These are phyloP conservation scores for Oleoguttula mirabilis DNA, from an alignment of 495 filamentous ascomycete genomes.

Conservation along the genomic window DNA sequence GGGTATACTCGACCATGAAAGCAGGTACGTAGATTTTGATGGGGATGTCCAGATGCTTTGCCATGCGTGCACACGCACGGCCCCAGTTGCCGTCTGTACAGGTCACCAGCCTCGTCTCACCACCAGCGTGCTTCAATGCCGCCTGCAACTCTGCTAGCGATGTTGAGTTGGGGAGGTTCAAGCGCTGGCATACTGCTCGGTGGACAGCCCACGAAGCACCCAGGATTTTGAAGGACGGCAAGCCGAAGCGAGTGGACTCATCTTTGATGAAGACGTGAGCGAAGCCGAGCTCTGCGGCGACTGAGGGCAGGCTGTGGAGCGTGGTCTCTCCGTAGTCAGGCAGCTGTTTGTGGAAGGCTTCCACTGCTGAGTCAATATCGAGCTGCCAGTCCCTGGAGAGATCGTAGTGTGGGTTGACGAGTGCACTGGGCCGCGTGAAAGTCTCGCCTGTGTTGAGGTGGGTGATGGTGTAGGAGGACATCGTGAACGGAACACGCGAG, in stretches of 20 bases:
- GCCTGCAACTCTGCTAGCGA: slow-evolving; percentile 31
- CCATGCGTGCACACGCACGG: slow-evolving; percentile 55
- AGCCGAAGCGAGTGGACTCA: slow-evolving; percentile 33
- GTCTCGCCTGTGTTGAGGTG: slow-evolving; percentile 9
- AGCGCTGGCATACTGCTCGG: slow-evolving; percentile 37
- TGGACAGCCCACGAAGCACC: slow-evolving; percentile 64
- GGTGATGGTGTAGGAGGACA: slow-evolving; percentile 8
- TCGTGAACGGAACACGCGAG: no score
- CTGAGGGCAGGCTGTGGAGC: slow-evolving; percentile 37
- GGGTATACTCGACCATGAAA: slow-evolving; percentile 40
- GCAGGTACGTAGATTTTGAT: slow-evolving; percentile 45
- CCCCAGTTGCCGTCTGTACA: slow-evolving; percentile 66
- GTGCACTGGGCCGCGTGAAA: background rate
- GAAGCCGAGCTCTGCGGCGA: slow-evolving; percentile 47
- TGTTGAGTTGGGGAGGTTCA: slow-evolving; percentile 30
- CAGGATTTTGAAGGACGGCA: slow-evolving; percentile 66
- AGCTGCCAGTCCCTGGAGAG: slow-evolving; percentile 1
- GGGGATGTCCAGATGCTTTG: slow-evolving; percentile 38
- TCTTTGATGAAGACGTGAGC: slow-evolving; percentile 37
- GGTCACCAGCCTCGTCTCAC: slow-evolving; percentile 31
- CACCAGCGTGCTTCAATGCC: slow-evolving; percentile 1
- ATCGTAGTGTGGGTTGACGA: slow-evolving; percentile 20
- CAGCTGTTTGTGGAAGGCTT: slow-evolving; percentile 25
- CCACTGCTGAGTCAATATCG: slow-evolving; percentile 17
- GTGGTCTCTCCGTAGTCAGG: slow-evolving; percentile 27